Percentiles rank a stretch among this genome's conserved stretches.
Conservation (phyloP, 23 red algal species). For the Cyanidium caldarium region DNA sequence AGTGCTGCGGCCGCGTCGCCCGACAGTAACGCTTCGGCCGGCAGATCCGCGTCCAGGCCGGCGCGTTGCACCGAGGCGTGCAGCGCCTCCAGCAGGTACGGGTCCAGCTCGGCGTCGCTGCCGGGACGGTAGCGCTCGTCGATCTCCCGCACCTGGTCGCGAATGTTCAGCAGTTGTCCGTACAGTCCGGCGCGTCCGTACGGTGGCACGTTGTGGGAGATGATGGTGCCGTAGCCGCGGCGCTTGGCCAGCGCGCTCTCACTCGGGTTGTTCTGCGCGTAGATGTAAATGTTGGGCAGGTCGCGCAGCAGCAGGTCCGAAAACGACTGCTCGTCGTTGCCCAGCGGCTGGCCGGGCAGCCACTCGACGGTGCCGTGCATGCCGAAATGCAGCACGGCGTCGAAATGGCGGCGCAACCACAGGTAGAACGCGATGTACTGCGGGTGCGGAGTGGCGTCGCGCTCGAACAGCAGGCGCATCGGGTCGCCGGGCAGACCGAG, state of each 20-base stretch:
- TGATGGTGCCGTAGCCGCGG: constrained; percentile 35
- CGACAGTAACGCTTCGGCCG: not conserved
- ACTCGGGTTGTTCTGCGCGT: constrained; percentile 47
- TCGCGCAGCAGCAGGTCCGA: constrained; percentile 40
- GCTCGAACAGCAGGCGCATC: constrained; percentile 62
- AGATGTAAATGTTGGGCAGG: constrained; percentile 46
- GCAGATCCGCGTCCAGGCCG: constrained; percentile 17
- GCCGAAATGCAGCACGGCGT: constrained; percentile 41
- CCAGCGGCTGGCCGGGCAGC: constrained; percentile 35
- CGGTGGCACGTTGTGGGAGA: constrained; percentile 41
- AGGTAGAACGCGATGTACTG: constrained; percentile 43
- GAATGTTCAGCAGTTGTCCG: constrained; percentile 26
- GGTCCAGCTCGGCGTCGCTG: constrained; percentile 7
- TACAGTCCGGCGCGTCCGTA: constrained; percentile 35
- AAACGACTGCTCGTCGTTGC: constrained; percentile 21
- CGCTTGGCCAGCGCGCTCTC: constrained; percentile 45
- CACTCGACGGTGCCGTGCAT: constrained; percentile 50
- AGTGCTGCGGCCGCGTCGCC: not conserved
- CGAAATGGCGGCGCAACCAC: constrained; percentile 26
- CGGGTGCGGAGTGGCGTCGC: constrained; percentile 36
- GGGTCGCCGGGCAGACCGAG: constrained; percentile 39
- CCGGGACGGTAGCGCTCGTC: constrained; percentile 18
- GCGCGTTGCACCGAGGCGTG: constrained; percentile 16
- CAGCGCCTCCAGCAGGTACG: constrained; percentile 4
- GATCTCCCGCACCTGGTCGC: constrained; percentile 24